Base-by-base conservation (phyloP, 805 yeast species). In the Nakazawaea wickerhamii region DNA sequence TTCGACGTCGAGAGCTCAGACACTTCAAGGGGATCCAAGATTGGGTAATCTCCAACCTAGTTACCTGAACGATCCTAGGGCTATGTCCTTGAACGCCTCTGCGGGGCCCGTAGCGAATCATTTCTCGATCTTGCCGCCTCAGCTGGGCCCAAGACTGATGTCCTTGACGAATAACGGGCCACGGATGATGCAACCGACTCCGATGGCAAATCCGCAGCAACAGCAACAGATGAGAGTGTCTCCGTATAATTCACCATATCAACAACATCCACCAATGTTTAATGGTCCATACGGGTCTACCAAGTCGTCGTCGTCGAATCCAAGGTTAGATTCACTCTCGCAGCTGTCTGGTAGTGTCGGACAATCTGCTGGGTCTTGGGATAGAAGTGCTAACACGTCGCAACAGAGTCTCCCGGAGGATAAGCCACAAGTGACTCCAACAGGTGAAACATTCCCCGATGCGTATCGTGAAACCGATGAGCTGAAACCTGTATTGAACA, bases 61-160 rank as follows among this genome's bases (percentile, higher is more conserved):
- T 50, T 21, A 42, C 30, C 8, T 30, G 13, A 45, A 44, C 19
- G 71, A 64, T 30, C 71, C 73, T 11, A 56, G 76, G 30, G 60
- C 77, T 4, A 71, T 70, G 77, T 71, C 77, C 1, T 50, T 70
- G 52, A 40, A 46, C 26, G 26, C 39, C 28, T 28, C 43, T 44
- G 43, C 44, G 31, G 19, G 52, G 47, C n/a, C 34, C 14, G 13
- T 18, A 22, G n/a, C 30, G 19, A 21, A 35, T 10, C 44, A 31
- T 5, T 44, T 40, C 4, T 46, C 38, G 7, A 45, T 25, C 14
- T 17, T 25, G 9, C 37, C 43, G 2, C 45, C 50, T 14, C 40
- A 36, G 4, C 46, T 35, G 21, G 49, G 48, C 4, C 53, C 63
- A 5, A 51, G 66, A 36, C 58, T 63, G 3, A 61, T 60, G 65